A percentile compares a stretch with the other conserved stretches of the same genome.
Evolutionary conservation across 1,139 yeast genomes (phyloP).

Genomic region (Yamadazyma buinensis): DNA sequence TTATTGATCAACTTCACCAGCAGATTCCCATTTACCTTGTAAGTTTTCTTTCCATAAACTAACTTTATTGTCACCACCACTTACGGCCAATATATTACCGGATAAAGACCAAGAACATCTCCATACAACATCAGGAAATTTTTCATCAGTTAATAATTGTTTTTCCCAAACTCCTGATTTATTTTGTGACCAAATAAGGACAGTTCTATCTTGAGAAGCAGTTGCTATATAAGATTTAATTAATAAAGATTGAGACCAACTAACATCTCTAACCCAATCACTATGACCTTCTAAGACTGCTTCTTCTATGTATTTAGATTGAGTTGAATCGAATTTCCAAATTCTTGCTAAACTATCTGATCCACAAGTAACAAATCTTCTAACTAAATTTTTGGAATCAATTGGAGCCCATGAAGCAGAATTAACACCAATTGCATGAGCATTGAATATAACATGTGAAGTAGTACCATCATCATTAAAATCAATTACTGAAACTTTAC

Average conservation of each 20-base stretch:
- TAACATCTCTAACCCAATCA: constrained; percentile 98
- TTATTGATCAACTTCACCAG: constrained; percentile 87
- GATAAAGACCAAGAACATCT: constrained; percentile 96
- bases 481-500: constrained; percentile 85
- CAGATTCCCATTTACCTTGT: constrained; percentile 93
- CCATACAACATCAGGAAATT: constrained; percentile 97
- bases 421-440: constrained; percentile 92
- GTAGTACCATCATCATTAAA: constrained; percentile 89
- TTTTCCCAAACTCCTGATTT: constrained; percentile 75
- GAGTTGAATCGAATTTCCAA: constrained; percentile 68
- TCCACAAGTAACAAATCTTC: constrained; percentile 89
- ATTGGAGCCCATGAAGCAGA: constrained; percentile 96
- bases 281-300: constrained; percentile 82
- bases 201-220: constrained; percentile 95
- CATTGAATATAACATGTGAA: constrained; percentile 60
- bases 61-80: constrained; percentile 95
- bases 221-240: constrained; percentile 92
- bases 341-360: constrained; percentile 90
- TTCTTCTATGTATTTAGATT: constrained; percentile 65
- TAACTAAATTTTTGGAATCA: constrained; percentile 32
- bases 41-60: constrained; percentile 95
- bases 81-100: constrained; percentile 91
- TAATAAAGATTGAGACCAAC: constrained; percentile 93
- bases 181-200: constrained; percentile 86
- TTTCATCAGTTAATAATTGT: constrained; percentile 67